These are phyloP conservation scores for Castanea mollissima DNA, from an alignment of 306 rosid genomes.

Conservation along the genomic window DNA sequence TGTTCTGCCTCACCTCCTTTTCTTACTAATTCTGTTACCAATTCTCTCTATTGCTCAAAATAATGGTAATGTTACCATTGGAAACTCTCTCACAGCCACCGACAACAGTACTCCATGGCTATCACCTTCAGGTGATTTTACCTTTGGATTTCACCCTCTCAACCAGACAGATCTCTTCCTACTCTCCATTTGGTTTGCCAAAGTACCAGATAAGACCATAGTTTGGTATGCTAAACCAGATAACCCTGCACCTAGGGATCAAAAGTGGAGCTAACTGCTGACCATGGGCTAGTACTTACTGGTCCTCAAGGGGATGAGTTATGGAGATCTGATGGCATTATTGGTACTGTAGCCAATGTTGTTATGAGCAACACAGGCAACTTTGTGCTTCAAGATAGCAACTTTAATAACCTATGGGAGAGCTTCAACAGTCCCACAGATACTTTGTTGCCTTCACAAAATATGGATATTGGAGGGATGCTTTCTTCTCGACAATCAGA, in stretches of 20 bases:
- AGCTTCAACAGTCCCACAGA: conserved; percentile 37
- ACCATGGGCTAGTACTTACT: conserved; percentile 34
- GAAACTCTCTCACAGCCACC: conserved; percentile 11
- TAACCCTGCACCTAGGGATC: conserved; percentile 29
- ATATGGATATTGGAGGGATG: conserved; percentile 4
- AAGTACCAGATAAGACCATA: neutral
- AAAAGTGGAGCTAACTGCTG: conserved; percentile 30
- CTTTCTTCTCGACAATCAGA: conserved; percentile 33
- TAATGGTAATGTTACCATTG: neutral
- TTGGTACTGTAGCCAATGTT: neutral
- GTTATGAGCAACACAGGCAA: conserved; percentile 39
- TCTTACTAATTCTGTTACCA: no score
- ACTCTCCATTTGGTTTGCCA: no score
- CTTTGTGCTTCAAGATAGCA: conserved; percentile 28
- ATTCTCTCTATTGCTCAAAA: no score
- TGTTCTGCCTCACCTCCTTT: neutral
- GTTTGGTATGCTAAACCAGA: conserved; percentile 21
- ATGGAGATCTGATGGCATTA: conserved; percentile 19
- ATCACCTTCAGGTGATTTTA: conserved; percentile 32
- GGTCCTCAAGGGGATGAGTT: conserved; percentile 24
- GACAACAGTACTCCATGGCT: conserved; percentile 1
- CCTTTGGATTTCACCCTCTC: conserved; percentile 25
- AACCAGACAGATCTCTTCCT: conserved; percentile 14
- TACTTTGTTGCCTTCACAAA: conserved; percentile 52
- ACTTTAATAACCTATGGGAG: conserved; percentile 31